A percentile compares a stretch with the other conserved stretches of the same genome.
Conservation (phyloP, 129 eudicot genomes). For the Flaveria sonorensis region DNA sequence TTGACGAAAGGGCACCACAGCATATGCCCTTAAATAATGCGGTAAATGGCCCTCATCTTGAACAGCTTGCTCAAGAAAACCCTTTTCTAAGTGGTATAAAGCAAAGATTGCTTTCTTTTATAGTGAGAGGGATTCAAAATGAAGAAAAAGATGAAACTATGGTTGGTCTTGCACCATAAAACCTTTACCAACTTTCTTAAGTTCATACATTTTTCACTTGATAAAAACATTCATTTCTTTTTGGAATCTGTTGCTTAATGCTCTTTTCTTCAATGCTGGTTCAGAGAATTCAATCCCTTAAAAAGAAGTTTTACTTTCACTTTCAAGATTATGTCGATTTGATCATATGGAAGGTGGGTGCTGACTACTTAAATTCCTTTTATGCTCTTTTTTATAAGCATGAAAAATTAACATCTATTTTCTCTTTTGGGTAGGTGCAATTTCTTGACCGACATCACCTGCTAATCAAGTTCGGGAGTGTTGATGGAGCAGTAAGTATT, state of each 20-base stretch:
- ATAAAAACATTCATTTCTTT: neutral
- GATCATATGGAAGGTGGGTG: slow-evolving; percentile 88
- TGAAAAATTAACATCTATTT: slow-evolving; percentile 6
- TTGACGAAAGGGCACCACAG: slow-evolving; percentile 45
- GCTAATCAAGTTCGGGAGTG: slow-evolving; percentile 94
- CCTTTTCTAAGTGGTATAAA: slow-evolving; percentile 80
- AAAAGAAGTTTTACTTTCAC: slow-evolving; percentile 92
- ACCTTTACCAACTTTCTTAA: slow-evolving; percentile 15
- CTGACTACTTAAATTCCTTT: slow-evolving; percentile 2
- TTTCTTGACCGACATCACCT: slow-evolving; percentile 96
- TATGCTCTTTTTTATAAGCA: neutral
- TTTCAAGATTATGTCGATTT: slow-evolving; percentile 97
- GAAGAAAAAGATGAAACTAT: slow-evolving; percentile 80
- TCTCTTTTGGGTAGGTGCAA: slow-evolving; percentile 64
- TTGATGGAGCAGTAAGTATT: slow-evolving; percentile 90
- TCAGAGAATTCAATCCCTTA: slow-evolving; percentile 90
- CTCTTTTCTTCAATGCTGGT: slow-evolving; percentile 23
- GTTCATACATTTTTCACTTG: slow-evolving; percentile 4
- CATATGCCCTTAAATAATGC: slow-evolving; percentile 41
- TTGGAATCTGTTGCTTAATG: slow-evolving; percentile 25
- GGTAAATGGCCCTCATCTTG: slow-evolving; percentile 46
- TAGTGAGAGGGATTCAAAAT: slow-evolving; percentile 80
- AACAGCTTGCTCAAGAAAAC: slow-evolving; percentile 47
- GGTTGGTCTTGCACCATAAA: slow-evolving; percentile 50
- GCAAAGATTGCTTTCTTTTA: slow-evolving; percentile 90